Base-by-base conservation (phyloP, 495 filamentous ascomycete genomes). In the Cercophora sp. region DNA sequence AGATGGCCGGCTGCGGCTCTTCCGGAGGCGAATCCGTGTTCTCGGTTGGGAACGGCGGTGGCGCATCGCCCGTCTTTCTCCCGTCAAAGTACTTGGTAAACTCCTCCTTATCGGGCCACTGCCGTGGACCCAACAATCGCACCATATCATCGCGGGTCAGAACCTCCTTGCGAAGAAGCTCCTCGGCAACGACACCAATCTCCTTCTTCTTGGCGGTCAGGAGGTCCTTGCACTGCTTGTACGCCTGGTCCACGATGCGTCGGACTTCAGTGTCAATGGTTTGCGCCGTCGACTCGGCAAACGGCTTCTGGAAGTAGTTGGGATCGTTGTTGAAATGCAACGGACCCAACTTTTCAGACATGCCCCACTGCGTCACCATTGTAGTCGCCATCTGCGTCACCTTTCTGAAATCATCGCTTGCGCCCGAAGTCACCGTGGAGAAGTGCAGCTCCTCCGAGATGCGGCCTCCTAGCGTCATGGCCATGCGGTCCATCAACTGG, bases 401-500 rank as follows among this genome's bases (percentile, higher is more conserved):
- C 71, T 98, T 98, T 71, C 96, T 95, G 79, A 98, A 98, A 64
- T 98, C 93, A 67, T 98, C 93, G 32, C 82, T 87, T 16, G 93
- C 93, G 39, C 93, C 93, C 52, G 85, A 89, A 4, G 94, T 98
- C 19, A 98, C 92, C 8, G 88, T 96, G 20, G 91, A 86, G 69
- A 97, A 98, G 70, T 97, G 90, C 3, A 98, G 65, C 70, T 98
- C 93, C 70, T 98, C 93, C 31, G 85, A 91, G 34, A 98, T 87
- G 55, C 93, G 86, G 2, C 93, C 93, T 59, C 88, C 93, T 32
- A 98, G 82, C 15, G 93, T 96, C 93, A 98, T 98, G 55, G 94
- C 93, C 94, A 98, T 98, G 53, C 94, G 89, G 70, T 98, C 93
- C 91, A 96, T 96, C 22, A 98, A 75, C 73, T 98, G 93, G 68